Evolutionary conservation across 345 rosid genomes (phyloP).

Genomic region (Eutrema japonicum): DNA sequence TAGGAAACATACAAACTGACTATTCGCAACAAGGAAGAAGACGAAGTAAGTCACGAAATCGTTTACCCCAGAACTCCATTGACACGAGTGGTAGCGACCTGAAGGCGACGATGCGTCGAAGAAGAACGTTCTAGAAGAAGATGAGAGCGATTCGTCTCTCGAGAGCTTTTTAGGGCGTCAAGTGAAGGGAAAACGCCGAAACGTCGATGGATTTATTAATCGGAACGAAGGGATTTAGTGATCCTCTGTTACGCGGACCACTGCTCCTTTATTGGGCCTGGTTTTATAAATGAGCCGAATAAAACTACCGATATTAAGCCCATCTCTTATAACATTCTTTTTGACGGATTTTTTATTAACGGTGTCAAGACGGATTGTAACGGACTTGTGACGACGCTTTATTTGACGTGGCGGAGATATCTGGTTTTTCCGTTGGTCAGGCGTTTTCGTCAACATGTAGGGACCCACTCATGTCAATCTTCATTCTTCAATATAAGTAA

Average conservation of each 20-base stretch:
- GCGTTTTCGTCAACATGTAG: slow-evolving; percentile 26
- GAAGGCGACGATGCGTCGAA: slow-evolving; percentile 33
- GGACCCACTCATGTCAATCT: slow-evolving; percentile 26
- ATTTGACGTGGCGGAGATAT: slow-evolving; percentile 5
- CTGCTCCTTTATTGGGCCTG: slow-evolving; percentile 7
- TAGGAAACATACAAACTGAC: not conserved
- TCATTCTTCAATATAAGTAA: slow-evolving; percentile 27
- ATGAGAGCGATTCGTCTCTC: slow-evolving; percentile 27
- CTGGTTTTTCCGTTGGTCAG: slow-evolving; percentile 16
- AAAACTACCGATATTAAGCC: not conserved
- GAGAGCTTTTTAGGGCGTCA: slow-evolving; percentile 26
- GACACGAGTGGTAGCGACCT: not conserved
- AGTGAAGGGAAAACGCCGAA: not conserved
- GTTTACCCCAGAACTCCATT: slow-evolving; percentile 72
- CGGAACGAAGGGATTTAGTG: slow-evolving; percentile 1
- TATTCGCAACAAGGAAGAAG: not conserved
- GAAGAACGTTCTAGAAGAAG: slow-evolving; percentile 35
- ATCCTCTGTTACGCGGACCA: slow-evolving; percentile 39
- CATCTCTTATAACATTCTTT: not conserved
- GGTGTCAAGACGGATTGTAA: slow-evolving; percentile 4
- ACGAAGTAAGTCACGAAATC: not conserved
- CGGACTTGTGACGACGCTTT: not conserved
- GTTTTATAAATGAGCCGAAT: not conserved
- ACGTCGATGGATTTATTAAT: not conserved
- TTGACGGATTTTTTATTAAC: not conserved